Conservation (phyloP, 1,284 basidiomycete species). For the Leccinum pachyderme region DNA sequence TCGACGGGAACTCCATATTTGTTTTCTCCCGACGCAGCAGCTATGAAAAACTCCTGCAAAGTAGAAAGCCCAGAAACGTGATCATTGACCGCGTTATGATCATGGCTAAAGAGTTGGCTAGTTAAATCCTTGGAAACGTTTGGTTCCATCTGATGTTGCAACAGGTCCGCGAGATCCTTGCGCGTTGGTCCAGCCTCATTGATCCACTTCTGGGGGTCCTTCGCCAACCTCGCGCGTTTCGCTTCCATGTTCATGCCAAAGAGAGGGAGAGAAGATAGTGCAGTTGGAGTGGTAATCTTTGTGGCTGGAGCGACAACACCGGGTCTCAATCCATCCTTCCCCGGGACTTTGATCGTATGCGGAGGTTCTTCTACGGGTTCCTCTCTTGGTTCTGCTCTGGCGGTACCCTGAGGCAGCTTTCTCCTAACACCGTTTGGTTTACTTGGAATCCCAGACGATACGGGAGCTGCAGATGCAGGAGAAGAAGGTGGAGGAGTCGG, state of each 20-base stretch:
- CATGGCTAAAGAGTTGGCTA: slow-evolving; percentile 88
- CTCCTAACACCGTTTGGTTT: slow-evolving; percentile 67
- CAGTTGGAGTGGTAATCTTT: slow-evolving; percentile 33
- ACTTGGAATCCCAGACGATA: slow-evolving; percentile 35
- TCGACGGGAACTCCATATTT: slow-evolving; percentile 50
- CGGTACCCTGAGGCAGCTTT: slow-evolving; percentile 64
- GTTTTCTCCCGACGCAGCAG: slow-evolving; percentile 58
- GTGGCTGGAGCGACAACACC: slow-evolving; percentile 35
- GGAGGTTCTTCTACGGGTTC: slow-evolving; percentile 52
- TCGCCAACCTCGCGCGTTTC: slow-evolving; percentile 72
- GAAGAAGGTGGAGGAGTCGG: slow-evolving; percentile 33
- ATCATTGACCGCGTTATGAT: slow-evolving; percentile 95
- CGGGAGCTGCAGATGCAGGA: slow-evolving; percentile 34
- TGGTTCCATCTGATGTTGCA: slow-evolving; percentile 91
- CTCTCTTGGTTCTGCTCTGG: slow-evolving; percentile 59
- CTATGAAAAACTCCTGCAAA: slow-evolving; percentile 75
- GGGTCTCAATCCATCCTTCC: slow-evolving; percentile 53
- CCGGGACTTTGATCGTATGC: slow-evolving; percentile 37
- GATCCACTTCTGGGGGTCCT: slow-evolving; percentile 81
- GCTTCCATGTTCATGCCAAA: slow-evolving; percentile 68
- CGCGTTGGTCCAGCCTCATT: slow-evolving; percentile 79
- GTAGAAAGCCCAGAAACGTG: slow-evolving; percentile 76
- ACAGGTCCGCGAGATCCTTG: slow-evolving; percentile 84
- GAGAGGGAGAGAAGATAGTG: slow-evolving; percentile 53
- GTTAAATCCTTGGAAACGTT: slow-evolving; percentile 76